phyloP scores from a whole-genome alignment of 352 stramenopile genomes.

The Plasmopara muralis region DNA sequence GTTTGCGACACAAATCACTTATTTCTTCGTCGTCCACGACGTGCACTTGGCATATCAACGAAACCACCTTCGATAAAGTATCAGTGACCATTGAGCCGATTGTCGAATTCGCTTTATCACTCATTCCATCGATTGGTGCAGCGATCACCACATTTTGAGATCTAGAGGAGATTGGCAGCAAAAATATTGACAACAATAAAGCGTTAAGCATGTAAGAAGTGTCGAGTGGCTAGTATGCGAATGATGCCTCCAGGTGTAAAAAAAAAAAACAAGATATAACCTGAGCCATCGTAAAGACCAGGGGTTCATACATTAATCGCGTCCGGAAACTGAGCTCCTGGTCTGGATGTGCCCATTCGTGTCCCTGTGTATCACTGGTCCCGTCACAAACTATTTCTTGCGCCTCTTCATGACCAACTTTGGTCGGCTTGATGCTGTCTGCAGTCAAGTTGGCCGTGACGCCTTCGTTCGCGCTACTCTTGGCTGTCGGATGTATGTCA shows the following conservation, averaged over 20 bases:
- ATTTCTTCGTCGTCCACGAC: conserved; percentile 5
- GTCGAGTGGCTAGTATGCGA: not conserved
- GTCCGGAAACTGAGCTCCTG: not conserved
- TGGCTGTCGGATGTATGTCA: not conserved
- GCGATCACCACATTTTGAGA: no score
- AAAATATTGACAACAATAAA: not conserved
- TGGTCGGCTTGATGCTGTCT: not conserved
- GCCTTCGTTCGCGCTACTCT: not conserved
- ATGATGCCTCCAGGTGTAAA: not conserved
- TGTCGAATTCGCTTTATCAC: not conserved
- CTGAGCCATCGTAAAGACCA: conserved; percentile 1
- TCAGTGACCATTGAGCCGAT: not conserved
- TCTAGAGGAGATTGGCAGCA: no score
- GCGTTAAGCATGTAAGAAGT: not conserved
- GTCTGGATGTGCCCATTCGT: not conserved
- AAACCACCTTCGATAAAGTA: not conserved
- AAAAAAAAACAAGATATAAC: not conserved
- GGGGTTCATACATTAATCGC: conserved; percentile 5
- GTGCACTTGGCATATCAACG: conserved; percentile 4
- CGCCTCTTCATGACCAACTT: not conserved
- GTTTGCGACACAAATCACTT: conserved; percentile 5
- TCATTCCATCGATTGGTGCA: no score
- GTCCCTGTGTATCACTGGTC: not conserved
- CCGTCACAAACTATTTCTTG: not conserved
- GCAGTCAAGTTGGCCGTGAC: not conserved